A percentile compares a stretch with the other conserved stretches of the same genome.
These are phyloP conservation scores for Lentinus tigrinus DNA, from an alignment of 768 basidiomycete species.

Conservation along the genomic window DNA sequence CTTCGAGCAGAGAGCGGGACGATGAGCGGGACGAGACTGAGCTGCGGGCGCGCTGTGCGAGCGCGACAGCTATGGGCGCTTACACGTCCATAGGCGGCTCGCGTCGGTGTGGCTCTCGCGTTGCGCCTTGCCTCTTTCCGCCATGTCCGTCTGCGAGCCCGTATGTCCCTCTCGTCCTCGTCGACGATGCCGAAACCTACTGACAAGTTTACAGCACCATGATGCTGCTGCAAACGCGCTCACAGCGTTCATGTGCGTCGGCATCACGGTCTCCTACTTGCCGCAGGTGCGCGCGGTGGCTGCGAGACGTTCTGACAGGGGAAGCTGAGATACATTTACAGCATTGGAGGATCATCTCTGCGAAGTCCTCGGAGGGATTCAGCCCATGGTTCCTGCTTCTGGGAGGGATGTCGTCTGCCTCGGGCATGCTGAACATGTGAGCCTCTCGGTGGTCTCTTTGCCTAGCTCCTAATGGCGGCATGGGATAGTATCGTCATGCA, in stretches of 20 bases:
- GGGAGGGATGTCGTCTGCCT: constrained; percentile 80
- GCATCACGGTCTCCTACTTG: constrained; percentile 78
- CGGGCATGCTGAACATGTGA: constrained; percentile 83
- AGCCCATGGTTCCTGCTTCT: constrained; percentile 90
- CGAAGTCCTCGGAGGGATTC: constrained; percentile 82
- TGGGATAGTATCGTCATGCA: constrained; percentile 72
- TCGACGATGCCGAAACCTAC: too few relatives aligned
- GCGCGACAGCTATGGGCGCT: neutral
- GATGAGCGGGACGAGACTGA: too few relatives aligned
- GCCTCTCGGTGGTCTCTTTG: constrained; percentile 22
- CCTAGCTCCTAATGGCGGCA: neutral
- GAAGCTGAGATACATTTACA: constrained; percentile 25
- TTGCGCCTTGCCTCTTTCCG: constrained; percentile 5
- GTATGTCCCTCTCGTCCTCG: neutral
- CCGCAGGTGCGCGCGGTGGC: constrained; percentile 63
- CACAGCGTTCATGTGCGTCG: constrained; percentile 61
- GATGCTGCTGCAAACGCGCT: constrained; percentile 71
- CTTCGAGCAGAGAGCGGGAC: too few relatives aligned
- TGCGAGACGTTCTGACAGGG: constrained; percentile 16
- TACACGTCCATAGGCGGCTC: constrained; percentile 1
- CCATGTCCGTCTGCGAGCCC: constrained; percentile 12
- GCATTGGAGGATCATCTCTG: constrained; percentile 79
- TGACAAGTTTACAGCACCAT: constrained; percentile 50
- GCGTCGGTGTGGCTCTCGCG: constrained; percentile 14
- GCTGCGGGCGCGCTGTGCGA: too few relatives aligned